Conservation (phyloP, 1,139 yeast species). For the Barnettozyma hawaiiensis region DNA sequence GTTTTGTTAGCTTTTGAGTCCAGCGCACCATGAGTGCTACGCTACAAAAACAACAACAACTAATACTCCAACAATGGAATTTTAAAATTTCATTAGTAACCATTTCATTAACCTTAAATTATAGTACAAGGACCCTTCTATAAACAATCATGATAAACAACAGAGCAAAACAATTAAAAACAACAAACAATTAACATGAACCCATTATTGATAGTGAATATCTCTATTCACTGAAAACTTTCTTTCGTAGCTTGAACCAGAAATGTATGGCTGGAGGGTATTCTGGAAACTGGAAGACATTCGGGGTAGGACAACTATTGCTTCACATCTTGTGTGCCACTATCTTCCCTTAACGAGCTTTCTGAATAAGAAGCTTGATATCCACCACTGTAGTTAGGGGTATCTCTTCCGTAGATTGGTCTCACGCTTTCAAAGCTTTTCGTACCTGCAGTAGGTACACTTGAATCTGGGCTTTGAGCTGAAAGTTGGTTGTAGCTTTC, state of each 20-base stretch:
- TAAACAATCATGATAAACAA: constrained; percentile 2
- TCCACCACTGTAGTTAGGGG: constrained; percentile 9
- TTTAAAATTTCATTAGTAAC: constrained; percentile 1
- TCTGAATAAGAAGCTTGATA: constrained; percentile 12
- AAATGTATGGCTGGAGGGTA: neutral
- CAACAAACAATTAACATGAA: neutral
- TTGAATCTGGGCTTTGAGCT: constrained; percentile 1
- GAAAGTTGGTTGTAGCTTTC: constrained; percentile 5
- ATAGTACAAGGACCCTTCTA: constrained; percentile 6
- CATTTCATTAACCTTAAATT: constrained; percentile 1
- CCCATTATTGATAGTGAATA: neutral
- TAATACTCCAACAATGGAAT: too few species aligned
- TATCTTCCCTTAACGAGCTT: constrained; percentile 11
- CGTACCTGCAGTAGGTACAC: neutral
- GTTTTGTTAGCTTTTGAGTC: constrained; percentile 20
- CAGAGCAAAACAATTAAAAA: neutral
- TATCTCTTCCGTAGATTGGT: constrained; percentile 8
- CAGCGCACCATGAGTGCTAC: neutral
- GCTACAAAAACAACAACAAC: neutral
- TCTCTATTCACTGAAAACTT: neutral
- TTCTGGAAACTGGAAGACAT: constrained; percentile 8
- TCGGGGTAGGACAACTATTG: constrained; percentile 4
- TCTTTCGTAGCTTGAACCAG: neutral
- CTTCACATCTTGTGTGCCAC: constrained; percentile 3
- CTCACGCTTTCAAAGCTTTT: constrained; percentile 7